phyloP scores from a whole-genome alignment of 2,329 filamentous ascomycete species.

The Aspergillus fijiensis region DNA sequence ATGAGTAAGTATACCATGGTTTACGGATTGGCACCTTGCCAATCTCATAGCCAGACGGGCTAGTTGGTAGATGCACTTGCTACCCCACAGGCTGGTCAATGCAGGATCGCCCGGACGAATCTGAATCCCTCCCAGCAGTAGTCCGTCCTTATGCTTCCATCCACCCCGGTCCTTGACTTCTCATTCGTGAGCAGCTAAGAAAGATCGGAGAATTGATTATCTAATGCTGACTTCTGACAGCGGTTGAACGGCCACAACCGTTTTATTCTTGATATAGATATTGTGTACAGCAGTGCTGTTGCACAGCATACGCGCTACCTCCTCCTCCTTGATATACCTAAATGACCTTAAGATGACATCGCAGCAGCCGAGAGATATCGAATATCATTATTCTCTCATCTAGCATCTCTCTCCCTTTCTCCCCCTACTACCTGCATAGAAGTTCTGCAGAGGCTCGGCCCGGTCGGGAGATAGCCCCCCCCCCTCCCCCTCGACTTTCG shows the following conservation, averaged over 20 bases:
- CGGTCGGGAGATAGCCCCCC: conserved; percentile 16
- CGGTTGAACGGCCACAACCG: background rate
- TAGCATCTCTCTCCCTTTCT: background rate
- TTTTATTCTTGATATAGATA: background rate
- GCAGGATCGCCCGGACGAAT: background rate
- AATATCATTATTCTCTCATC: background rate
- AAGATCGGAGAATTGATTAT: conserved; percentile 15
- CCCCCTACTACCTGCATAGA: background rate
- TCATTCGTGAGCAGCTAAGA: background rate
- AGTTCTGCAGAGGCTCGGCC: conserved; percentile 24
- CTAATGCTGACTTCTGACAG: conserved; percentile 1
- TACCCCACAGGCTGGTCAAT: background rate
- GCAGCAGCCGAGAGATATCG: no score
- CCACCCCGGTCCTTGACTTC: background rate
- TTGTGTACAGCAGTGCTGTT: conserved; percentile 6
- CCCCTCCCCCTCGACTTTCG: background rate
- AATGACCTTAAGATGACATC: background rate
- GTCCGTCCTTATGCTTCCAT: background rate
- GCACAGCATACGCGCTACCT: conserved; percentile 15
- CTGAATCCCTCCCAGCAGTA: background rate
- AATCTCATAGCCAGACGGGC: background rate
- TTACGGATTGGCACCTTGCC: background rate
- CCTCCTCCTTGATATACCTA: background rate
- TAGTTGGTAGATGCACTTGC: background rate
- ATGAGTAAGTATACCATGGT: background rate